Conservation (phyloP, 768 basidiomycete species). For the Russula emetica region DNA sequence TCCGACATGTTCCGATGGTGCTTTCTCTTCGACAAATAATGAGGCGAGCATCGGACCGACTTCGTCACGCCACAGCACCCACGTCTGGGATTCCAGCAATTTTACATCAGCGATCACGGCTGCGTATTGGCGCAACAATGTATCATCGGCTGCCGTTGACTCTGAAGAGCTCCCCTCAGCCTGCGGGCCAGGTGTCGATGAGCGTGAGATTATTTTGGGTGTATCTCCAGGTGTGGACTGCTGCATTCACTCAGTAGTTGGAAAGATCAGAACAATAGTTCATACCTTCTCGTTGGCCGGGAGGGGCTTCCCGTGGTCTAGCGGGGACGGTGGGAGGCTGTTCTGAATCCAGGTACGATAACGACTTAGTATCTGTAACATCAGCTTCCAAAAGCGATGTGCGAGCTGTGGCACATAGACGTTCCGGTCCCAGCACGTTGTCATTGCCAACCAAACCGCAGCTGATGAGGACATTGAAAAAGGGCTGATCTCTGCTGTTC, state of each 20-base stretch:
- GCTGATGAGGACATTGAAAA: conserved; percentile 62
- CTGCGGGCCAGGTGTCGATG: conserved; percentile 49
- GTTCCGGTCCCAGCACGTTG: conserved; percentile 81
- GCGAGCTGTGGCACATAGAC: conserved; percentile 80
- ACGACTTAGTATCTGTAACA: conserved; percentile 64
- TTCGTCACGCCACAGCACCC: conserved; percentile 63
- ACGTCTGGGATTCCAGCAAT: conserved; percentile 48
- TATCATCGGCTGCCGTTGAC: conserved; percentile 56
- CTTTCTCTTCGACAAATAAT: conserved; percentile 31
- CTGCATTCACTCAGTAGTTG: not conserved
- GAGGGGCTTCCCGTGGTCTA: conserved; percentile 33
- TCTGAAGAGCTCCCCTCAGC: conserved; percentile 52
- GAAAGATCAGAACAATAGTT: conserved; percentile 32
- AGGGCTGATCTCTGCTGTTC: conserved; percentile 31
- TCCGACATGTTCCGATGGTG: conserved; percentile 32
- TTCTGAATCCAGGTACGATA: conserved; percentile 42
- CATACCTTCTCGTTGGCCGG: conserved; percentile 34
- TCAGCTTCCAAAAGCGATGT: conserved; percentile 86
- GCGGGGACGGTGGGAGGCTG: conserved; percentile 44
- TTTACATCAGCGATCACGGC: conserved; percentile 66
- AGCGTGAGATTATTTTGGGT: conserved; percentile 37
- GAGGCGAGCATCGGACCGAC: conserved; percentile 60
- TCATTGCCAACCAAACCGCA: conserved; percentile 67
- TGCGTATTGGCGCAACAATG: conserved; percentile 58
- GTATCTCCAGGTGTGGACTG: conserved; percentile 6